Conservation (phyloP, 768 basidiomycete species). For the Boletus subparvulus region DNA sequence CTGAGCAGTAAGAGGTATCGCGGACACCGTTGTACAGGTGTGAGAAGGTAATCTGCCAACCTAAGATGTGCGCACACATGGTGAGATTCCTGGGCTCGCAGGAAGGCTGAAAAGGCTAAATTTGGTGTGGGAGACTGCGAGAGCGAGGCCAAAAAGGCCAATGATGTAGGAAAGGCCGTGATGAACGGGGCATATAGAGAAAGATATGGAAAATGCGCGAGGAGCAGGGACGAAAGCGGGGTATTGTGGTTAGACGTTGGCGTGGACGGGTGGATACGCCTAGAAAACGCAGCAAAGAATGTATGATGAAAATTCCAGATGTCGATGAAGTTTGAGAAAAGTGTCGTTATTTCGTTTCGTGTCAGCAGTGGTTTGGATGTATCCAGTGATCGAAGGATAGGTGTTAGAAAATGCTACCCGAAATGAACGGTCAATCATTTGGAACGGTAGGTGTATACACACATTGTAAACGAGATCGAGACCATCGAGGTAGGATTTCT, state of each 20-base stretch:
- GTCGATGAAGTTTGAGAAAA: slow-evolving; percentile 89
- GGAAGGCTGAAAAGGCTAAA: slow-evolving; percentile 58
- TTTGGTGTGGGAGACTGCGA: slow-evolving; percentile 42
- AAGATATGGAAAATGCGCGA: slow-evolving; percentile 84
- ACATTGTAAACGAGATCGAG: slow-evolving; percentile 82
- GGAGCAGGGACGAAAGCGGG: slow-evolving; percentile 58
- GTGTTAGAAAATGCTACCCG: slow-evolving; percentile 76
- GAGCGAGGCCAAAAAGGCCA: slow-evolving; percentile 58
- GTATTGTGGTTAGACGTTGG: slow-evolving; percentile 30
- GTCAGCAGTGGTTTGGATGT: slow-evolving; percentile 66
- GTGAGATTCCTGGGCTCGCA: slow-evolving; percentile 64
- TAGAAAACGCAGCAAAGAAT: slow-evolving; percentile 61
- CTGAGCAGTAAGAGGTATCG: slow-evolving; percentile 81
- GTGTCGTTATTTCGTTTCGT: slow-evolving; percentile 62
- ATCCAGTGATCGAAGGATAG: slow-evolving; percentile 74
- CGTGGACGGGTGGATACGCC: slow-evolving; percentile 33
- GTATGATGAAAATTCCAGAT: slow-evolving; percentile 87
- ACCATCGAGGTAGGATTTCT: slow-evolving; percentile 77
- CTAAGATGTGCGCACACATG: slow-evolving; percentile 71
- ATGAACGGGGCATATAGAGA: slow-evolving; percentile 86
- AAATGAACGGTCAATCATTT: neutral
- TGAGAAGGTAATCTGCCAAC: slow-evolving; percentile 82
- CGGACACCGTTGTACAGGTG: slow-evolving; percentile 85
- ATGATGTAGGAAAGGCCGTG: slow-evolving; percentile 68
- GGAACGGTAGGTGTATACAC: slow-evolving; percentile 25